Evolutionary conservation across 192 early-diverging fungal genomes (phyloP).

Genomic region (Coemansia sp.): DNA sequence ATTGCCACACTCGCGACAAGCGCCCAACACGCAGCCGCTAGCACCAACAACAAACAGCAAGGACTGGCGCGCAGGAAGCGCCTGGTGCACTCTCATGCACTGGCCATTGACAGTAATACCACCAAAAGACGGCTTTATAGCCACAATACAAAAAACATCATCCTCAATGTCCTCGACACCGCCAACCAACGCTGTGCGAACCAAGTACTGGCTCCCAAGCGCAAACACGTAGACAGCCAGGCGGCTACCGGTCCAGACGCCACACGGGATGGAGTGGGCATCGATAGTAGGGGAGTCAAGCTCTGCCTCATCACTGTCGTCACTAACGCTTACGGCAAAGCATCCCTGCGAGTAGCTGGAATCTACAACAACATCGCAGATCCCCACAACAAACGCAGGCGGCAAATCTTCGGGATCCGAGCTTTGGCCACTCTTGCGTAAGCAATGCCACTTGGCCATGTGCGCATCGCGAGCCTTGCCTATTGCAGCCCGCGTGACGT

Average conservation of each 20-base stretch:
- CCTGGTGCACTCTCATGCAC: constrained; percentile 31
- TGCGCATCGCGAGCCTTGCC: not conserved
- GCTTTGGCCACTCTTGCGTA: constrained; percentile 23
- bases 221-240: constrained; percentile 33
- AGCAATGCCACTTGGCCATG: constrained; percentile 8
- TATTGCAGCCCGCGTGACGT: not conserved
- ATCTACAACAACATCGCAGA: constrained; percentile 39
- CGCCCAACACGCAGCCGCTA: constrained; percentile 2
- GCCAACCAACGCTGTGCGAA: constrained; percentile 18
- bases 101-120: constrained; percentile 23
- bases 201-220: constrained; percentile 9
- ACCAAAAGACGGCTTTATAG: not conserved
- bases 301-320: not conserved
- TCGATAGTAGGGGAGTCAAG: not conserved
- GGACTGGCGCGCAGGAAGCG: constrained; percentile 12
- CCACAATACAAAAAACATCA: not conserved
- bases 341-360: constrained; percentile 10
- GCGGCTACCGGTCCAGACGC: constrained; percentile 6
- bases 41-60: constrained; percentile 29
- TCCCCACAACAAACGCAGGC: constrained; percentile 16
- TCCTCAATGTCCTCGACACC: constrained; percentile 4
- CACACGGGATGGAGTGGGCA: constrained; percentile 1
- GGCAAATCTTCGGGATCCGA: constrained; percentile 5
- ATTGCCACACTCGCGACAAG: constrained; percentile 22
- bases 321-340: constrained; percentile 17